phyloP scores from a whole-genome alignment of 768 basidiomycete genomes.

The Suillus lakei region DNA sequence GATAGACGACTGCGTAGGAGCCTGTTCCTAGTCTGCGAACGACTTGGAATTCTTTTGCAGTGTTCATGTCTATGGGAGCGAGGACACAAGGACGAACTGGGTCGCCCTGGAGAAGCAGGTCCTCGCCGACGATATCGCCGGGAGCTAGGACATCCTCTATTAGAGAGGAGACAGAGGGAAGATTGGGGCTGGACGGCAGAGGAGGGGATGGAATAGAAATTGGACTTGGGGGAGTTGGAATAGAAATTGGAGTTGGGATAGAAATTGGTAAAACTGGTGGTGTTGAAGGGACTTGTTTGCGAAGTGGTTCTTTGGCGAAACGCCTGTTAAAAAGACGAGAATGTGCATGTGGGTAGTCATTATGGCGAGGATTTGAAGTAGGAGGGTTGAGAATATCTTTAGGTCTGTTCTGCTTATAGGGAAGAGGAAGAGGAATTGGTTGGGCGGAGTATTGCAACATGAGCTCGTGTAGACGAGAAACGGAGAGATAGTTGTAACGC shows the following conservation, averaged over 20 bases:
- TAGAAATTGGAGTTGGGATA: conserved; percentile 30
- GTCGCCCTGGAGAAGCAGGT: conserved; percentile 68
- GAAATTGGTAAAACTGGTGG: conserved; percentile 22
- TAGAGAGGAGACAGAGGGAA: conserved; percentile 34
- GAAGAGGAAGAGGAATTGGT: conserved; percentile 37
- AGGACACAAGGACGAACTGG: conserved; percentile 57
- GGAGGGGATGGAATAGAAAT: conserved; percentile 33
- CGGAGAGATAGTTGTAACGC: conserved; percentile 33
- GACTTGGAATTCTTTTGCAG: conserved; percentile 78
- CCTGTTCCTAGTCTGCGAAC: conserved; percentile 86
- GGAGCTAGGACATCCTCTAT: conserved; percentile 62
- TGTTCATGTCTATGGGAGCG: conserved; percentile 37
- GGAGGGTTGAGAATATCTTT: conserved; percentile 34
- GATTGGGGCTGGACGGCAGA: conserved; percentile 37
- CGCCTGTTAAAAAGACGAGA: conserved; percentile 40
- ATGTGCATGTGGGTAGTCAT: conserved; percentile 27
- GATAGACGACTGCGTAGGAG: conserved; percentile 93
- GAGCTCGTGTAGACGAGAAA: conserved; percentile 37
- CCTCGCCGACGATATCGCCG: conserved; percentile 78
- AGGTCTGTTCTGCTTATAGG: conserved; percentile 31
- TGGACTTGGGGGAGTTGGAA: conserved; percentile 31
- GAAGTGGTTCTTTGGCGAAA: conserved; percentile 37
- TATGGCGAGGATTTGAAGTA: conserved; percentile 25
- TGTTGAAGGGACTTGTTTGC: conserved; percentile 13
- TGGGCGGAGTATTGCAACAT: conserved; percentile 64